Evolutionary conservation across 768 basidiomycete species (phyloP), one percentile per base, ranked within the genome.

Genomic region (Agaricus subrufescens): DNA sequence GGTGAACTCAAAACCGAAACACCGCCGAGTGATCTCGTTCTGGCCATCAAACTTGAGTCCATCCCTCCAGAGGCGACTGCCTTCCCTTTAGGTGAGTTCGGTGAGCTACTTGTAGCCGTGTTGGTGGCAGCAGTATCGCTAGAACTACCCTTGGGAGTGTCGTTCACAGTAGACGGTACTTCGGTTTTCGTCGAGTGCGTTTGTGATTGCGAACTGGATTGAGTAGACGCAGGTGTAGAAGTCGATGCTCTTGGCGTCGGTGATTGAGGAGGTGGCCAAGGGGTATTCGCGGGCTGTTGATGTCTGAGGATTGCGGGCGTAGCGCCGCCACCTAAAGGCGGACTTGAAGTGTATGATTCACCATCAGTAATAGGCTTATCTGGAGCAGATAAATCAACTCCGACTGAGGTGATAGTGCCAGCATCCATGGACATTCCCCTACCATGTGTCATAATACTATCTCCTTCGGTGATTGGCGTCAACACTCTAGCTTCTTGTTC

Each of bases 381-480:
- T 40, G 34, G 37, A 46, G 27, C 25, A 39, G 39, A 19, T 23
- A 46, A 25, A 50, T 37, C 31, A 38, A 19, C 31, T 39, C 25
- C 44, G 0, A 59, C 39, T 47, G 60, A 54, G 10, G 51, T 39
- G 25, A 47, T 4, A 59, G 57, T 61, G 54, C 38, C 56, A 26
- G 62, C 64, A 44, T 68, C 68, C 7, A 62, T 49, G 1, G 70
- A 66, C 44, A 61, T 57, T 2, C 61, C 62, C 26, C 66, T 65
- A 14, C 58, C 59, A 30, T 67, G 63, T 11, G 70, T 71, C 54
- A 63, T 61, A 46, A 65, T 58, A 50, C 66, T 70, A 57, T 71
- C 73, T 38, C 68, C 64, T 65, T 91, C 89, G 2, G 83, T 84
- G 58, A 91, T 90, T 7, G 88, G 87, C 2, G 88, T 81, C 56